Evolutionary conservation across 2,329 filamentous ascomycete species (phyloP), one percentile per base, ranked within the genome.

Genomic region (Aspergillus puulaauensis): DNA sequence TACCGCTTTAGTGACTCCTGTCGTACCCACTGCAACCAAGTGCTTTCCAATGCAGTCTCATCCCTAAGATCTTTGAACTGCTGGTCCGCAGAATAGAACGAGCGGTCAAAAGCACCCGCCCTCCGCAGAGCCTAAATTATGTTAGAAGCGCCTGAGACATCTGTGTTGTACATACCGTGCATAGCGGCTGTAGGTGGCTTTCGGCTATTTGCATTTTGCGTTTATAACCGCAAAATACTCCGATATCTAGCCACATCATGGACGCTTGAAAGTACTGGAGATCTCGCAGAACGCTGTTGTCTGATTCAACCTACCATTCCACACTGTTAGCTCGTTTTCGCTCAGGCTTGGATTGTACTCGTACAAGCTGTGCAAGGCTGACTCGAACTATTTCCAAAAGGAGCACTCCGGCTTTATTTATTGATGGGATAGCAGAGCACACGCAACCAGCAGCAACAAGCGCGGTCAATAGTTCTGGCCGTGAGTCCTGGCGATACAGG

Each of bases 161-260:
- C 11, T 3, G 17, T 2, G 23, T 24, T 3, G 12, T 46, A 55
- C 53, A 9, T 35, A 55, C 53, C n/a, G 53, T 55, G 27, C 53
- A 55, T n/a, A 55, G 21, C 21, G 53, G 53, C 17, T 55, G 53
- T 15, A 55, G 27, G 21, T 55, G 21, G 24, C 53, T 55, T 39
- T 55, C 53, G 3, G 53, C 53, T 21, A 55, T 55, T 27, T 55
- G 45, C 53, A 55, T 55, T 27, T 55, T 55, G 6, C 53, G 45
- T 50, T 55, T 49, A 24, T 55, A 55, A 17, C 53, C 53, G 24
- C 53, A 55, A 23, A 55, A 55, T 0, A 50, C n/a, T 5, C 53
- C 53, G 14, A 55, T 55, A 44, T 55, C 53, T 24, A 55, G 21
- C 53, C 53, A 55, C 46, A 55, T 55, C 53, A 55, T 55, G 11